Evolutionary conservation across 1,284 basidiomycete species (phyloP).

Genomic region (Meripilus lineatus): DNA sequence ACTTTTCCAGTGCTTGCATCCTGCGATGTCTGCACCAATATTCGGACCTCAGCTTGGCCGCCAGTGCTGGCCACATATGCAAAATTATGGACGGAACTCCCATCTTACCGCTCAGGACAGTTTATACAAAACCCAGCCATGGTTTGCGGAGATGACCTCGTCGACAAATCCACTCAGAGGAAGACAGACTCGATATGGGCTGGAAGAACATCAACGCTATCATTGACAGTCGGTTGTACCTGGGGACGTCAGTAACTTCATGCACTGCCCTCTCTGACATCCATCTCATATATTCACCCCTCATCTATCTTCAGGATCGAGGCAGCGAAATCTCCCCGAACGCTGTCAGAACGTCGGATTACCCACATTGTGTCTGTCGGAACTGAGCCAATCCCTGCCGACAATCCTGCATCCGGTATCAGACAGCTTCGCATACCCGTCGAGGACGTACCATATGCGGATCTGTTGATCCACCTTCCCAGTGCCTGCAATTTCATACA

Average conservation of each 20-base stretch:
- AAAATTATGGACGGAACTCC: no score
- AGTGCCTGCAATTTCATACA: constrained; percentile 77
- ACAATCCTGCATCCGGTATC: constrained; percentile 67
- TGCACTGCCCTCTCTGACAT: constrained; percentile 22
- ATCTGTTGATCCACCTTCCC: constrained; percentile 78
- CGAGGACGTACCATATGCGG: constrained; percentile 80
- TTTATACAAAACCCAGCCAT: no score
- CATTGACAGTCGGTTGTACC: constrained; percentile 62
- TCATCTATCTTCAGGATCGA: constrained; percentile 45
- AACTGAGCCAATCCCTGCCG: constrained; percentile 66
- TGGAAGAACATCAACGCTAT: constrained; percentile 74
- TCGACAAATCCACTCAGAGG: constrained; percentile 12
- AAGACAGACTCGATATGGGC: constrained; percentile 32
- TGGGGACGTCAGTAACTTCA: constrained; percentile 62
- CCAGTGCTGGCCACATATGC: no score
- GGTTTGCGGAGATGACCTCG: constrained; percentile 12
- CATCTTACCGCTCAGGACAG: constrained; percentile 8
- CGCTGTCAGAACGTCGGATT: constrained; percentile 67
- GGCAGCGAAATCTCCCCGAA: constrained; percentile 68
- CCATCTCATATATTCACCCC: constrained; percentile 12
- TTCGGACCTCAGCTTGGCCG: no score
- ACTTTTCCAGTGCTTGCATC: constrained; percentile 18
- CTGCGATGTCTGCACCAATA: constrained; percentile 20
- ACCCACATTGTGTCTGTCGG: constrained; percentile 77
- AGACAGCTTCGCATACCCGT: constrained; percentile 66